phyloP scores from a whole-genome alignment of 768 basidiomycete species.

The Suillus decipiens region DNA sequence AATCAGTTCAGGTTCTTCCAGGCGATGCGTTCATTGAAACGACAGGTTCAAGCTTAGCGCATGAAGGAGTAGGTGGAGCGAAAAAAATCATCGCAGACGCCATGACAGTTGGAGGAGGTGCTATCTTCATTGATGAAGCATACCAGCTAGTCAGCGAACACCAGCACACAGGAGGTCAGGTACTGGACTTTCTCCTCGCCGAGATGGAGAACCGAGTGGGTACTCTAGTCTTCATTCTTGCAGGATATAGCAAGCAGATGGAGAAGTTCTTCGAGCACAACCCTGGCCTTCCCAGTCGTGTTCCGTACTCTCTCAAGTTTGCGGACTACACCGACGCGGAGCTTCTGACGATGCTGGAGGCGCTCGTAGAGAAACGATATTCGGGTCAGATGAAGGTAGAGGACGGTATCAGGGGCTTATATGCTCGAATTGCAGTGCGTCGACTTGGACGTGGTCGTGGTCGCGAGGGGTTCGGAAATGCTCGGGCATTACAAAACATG shows the following conservation, averaged over 20 bases:
- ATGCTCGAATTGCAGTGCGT: constrained; percentile 54
- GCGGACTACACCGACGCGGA: constrained; percentile 61
- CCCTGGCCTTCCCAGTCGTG: constrained; percentile 67
- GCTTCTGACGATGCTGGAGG: constrained; percentile 55
- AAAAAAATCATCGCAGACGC: constrained; percentile 52
- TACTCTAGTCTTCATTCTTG: constrained; percentile 65
- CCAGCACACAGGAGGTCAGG: constrained; percentile 52
- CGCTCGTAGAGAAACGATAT: constrained; percentile 47
- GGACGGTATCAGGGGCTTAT: constrained; percentile 54
- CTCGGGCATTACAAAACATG: constrained; percentile 57
- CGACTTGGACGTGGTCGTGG: constrained; percentile 64
- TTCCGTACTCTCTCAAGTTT: constrained; percentile 62
- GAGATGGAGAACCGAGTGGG: constrained; percentile 76
- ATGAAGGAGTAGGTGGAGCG: constrained; percentile 54
- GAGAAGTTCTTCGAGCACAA: constrained; percentile 79
- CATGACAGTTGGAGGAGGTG: constrained; percentile 57
- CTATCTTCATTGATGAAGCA: constrained; percentile 72
- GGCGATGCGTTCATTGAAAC: constrained; percentile 60
- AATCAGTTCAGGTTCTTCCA: constrained; percentile 54
- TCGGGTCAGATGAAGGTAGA: constrained; percentile 55
- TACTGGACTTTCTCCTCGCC: constrained; percentile 69
- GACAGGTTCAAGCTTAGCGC: constrained; percentile 58
- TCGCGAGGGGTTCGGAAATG: constrained; percentile 66
- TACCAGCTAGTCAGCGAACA: constrained; percentile 60
- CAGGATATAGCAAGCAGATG: constrained; percentile 73